These are phyloP conservation scores for Trypanosoma platydactyli DNA, from an alignment of 208 protist genomes.

Conservation along the genomic window DNA sequence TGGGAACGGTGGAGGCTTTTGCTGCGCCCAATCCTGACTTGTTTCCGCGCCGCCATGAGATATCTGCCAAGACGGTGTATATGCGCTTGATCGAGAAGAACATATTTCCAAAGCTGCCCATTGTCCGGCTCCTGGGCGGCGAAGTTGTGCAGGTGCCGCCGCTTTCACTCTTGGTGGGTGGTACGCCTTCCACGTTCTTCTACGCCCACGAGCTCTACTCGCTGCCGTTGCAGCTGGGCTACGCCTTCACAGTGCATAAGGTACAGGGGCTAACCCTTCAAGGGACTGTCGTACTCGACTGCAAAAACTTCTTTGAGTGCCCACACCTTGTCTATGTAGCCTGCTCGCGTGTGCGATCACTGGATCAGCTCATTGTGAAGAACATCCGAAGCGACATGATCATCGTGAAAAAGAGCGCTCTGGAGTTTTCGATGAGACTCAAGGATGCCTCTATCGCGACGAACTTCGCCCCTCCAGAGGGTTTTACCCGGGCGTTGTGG, in stretches of 20 bases:
- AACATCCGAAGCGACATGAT: conserved; percentile 79
- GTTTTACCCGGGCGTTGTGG: conserved; percentile 16
- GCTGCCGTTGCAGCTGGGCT: conserved; percentile 86
- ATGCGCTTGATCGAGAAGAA: conserved; percentile 30
- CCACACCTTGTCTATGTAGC: conserved; percentile 91
- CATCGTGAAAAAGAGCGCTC: conserved; percentile 65
- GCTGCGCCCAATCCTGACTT: conserved; percentile 54
- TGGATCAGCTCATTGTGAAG: conserved; percentile 84
- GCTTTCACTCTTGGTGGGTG: conserved; percentile 53
- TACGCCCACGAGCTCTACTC: conserved; percentile 81
- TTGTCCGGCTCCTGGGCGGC: conserved; percentile 78
- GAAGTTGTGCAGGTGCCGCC: conserved; percentile 84
- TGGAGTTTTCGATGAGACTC: conserved; percentile 61
- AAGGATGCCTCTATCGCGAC: conserved; percentile 19
- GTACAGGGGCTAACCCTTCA: conserved; percentile 88
- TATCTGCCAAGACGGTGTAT: conserved; percentile 17
- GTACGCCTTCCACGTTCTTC: conserved; percentile 73
- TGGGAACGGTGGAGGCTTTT: conserved; percentile 88
- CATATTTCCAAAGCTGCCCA: conserved; percentile 65
- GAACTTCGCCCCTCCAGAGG: conserved; percentile 17
- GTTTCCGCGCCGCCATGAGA: conserved; percentile 60
- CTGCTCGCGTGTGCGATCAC: conserved; percentile 72
- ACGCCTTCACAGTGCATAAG: conserved; percentile 93
- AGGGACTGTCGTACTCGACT: conserved; percentile 86
- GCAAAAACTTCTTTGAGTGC: conserved; percentile 84